A percentile compares a stretch with the other conserved stretches of the same genome.
Evolutionary conservation across 2,329 filamentous ascomycete species (phyloP).

Genomic region (Aspergillus ibericus): DNA sequence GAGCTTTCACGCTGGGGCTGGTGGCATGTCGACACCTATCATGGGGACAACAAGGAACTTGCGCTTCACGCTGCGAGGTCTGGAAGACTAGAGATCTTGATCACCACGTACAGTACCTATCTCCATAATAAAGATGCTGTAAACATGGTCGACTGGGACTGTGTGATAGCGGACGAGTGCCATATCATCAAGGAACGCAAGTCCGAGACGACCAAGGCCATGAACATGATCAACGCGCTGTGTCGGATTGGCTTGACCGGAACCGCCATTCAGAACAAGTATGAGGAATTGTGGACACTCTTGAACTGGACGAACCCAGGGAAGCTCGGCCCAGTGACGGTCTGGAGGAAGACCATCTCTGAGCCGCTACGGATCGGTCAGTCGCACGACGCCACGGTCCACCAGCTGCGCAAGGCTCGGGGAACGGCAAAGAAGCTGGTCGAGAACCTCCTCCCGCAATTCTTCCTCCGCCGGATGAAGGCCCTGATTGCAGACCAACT

Average conservation of each 20-base stretch:
- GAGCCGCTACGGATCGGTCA: constrained; percentile 83
- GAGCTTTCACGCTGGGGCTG: constrained; percentile 90
- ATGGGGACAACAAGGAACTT: constrained; percentile 70
- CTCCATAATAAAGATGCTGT: constrained; percentile 70
- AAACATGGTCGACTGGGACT: constrained; percentile 90
- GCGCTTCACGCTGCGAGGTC: constrained; percentile 70
- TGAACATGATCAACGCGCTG: constrained; percentile 86
- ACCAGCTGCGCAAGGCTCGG: constrained; percentile 77
- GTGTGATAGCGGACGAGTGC: constrained; percentile 90
- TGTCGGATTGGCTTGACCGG: constrained; percentile 92
- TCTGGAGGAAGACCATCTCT: constrained; percentile 78
- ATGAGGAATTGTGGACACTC: constrained; percentile 94
- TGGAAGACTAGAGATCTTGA: constrained; percentile 82
- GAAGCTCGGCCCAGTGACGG: constrained; percentile 62
- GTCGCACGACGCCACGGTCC: constrained; percentile 83
- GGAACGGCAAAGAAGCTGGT: constrained; percentile 82
- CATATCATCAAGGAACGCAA: constrained; percentile 80
- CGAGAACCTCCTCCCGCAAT: constrained; percentile 80
- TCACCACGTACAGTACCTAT: constrained; percentile 93
- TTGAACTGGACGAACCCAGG: constrained; percentile 96
- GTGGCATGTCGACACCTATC: constrained; percentile 85
- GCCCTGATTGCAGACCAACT: constrained; percentile 86
- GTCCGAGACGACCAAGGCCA: constrained; percentile 77
- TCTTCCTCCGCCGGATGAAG: constrained; percentile 93
- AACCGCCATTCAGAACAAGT: constrained; percentile 96